phyloP scores from a whole-genome alignment of 164 flowering plant genomes.

The Chimonanthus praecox region DNA sequence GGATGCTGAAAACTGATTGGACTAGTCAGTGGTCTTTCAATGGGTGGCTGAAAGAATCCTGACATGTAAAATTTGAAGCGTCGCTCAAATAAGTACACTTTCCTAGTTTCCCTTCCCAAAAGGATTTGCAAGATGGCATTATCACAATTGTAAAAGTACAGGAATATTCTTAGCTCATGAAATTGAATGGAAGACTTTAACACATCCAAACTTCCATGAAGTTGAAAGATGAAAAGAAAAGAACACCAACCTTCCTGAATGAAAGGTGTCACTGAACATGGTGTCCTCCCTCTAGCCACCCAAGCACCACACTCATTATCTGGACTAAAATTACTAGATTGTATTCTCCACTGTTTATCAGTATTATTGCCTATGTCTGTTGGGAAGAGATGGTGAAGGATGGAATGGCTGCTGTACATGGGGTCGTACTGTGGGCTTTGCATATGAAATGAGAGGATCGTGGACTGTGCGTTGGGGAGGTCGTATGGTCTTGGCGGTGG shows the following conservation, averaged over 20 bases:
- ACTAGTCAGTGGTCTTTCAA: constrained; percentile 51
- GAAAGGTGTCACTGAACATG: constrained; percentile 43
- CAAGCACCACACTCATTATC: constrained; percentile 45
- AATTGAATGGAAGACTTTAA: no score
- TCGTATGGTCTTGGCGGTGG: constrained; percentile 47
- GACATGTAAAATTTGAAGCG: constrained; percentile 14
- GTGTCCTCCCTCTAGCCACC: constrained; percentile 51
- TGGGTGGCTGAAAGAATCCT: constrained; percentile 62
- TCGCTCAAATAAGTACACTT: background rate
- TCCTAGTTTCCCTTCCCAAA: background rate
- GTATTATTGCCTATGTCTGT: constrained; percentile 38
- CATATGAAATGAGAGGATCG: constrained; percentile 47
- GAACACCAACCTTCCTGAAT: constrained; percentile 55
- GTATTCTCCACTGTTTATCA: constrained; percentile 63
- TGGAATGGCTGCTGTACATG: constrained; percentile 40
- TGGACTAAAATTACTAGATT: constrained; percentile 11
- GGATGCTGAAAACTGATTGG: constrained; percentile 47
- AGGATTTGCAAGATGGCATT: no score
- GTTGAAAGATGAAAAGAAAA: background rate
- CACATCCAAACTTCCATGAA: background rate
- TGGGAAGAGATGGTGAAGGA: constrained; percentile 48
- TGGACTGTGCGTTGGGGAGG: constrained; percentile 38
- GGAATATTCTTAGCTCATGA: no score
- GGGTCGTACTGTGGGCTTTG: constrained; percentile 22
- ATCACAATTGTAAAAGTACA: no score